These are phyloP conservation scores for Rubia yunnanensis DNA, from an alignment of 257 asterid species.

Conservation along the genomic window DNA sequence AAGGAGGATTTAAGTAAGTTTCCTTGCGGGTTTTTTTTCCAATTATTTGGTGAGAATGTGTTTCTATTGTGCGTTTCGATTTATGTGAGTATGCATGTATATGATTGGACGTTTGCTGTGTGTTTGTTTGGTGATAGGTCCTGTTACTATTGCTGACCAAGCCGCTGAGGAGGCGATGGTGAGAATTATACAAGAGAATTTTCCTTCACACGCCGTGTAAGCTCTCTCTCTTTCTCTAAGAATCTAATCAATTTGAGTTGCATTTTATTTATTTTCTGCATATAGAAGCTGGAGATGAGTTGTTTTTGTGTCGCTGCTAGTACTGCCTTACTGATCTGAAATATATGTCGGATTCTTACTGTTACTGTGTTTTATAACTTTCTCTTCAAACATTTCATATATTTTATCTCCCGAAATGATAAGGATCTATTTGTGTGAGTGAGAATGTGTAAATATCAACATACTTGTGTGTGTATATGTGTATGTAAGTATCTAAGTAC, in stretches of 20 bases:
- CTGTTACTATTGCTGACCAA: slow-evolving; percentile 91
- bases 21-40: background rate
- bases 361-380: background rate
- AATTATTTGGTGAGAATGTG: background rate
- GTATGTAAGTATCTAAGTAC: no score
- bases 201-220: slow-evolving; percentile 88
- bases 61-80: background rate
- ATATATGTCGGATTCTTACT: background rate
- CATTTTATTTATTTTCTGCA: background rate
- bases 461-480: no score
- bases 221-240: slow-evolving; percentile 6
- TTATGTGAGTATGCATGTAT: no score
- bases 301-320: background rate
- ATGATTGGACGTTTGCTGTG: background rate
- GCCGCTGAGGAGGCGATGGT: slow-evolving; percentile 95
- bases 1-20: slow-evolving; percentile 74
- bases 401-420: background rate
- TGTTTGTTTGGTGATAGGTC: slow-evolving; percentile 41
- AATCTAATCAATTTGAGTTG: background rate
- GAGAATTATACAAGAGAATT: slow-evolving; percentile 48
- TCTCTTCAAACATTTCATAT: background rate
- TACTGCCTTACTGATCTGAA: background rate
- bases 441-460: no score
- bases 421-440: background rate
- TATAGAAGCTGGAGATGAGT: background rate